Conservation (phyloP, 257 asterid genomes). For the Lycium barbarum region DNA sequence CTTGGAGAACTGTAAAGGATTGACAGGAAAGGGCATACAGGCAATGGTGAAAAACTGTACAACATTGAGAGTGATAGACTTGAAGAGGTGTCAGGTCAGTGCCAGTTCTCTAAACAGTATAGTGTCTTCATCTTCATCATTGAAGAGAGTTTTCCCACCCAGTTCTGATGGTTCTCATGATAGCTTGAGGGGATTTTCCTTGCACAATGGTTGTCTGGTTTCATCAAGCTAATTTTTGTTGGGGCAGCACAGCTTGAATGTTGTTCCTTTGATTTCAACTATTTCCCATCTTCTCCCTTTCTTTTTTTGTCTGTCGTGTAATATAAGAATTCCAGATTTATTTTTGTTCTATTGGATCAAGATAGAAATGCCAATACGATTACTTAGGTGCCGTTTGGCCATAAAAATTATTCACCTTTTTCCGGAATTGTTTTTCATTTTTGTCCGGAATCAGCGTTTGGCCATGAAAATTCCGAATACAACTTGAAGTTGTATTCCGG, state of each 20-base stretch:
- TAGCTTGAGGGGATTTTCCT: constrained; percentile 28
- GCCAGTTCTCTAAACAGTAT: constrained; percentile 21
- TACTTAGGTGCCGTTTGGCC: no score
- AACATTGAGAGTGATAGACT: constrained; percentile 33
- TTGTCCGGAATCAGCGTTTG: no score
- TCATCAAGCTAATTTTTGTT: not conserved
- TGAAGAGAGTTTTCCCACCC: constrained; percentile 34
- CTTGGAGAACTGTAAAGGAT: constrained; percentile 23
- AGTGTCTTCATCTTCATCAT: constrained; percentile 31
- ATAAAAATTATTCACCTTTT: no score
- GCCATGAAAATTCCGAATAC: no score
- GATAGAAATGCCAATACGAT: not conserved
- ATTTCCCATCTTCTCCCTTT: not conserved
- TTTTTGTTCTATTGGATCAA: not conserved
- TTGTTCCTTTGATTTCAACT: not conserved
- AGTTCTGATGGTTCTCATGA: constrained; percentile 4
- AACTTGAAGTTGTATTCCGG: no score
- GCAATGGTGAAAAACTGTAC: constrained; percentile 22
- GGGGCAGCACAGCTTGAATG: not conserved
- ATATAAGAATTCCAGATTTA: not conserved
- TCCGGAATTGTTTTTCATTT: no score
- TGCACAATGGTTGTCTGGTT: constrained; percentile 33
- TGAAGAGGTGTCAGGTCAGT: constrained; percentile 28
- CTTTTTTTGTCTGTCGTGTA: not conserved
- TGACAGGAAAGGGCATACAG: constrained; percentile 28